These are phyloP conservation scores for Neurospora crassa DNA, from an alignment of 2,329 filamentous ascomycete genomes.

Conservation along the genomic window DNA sequence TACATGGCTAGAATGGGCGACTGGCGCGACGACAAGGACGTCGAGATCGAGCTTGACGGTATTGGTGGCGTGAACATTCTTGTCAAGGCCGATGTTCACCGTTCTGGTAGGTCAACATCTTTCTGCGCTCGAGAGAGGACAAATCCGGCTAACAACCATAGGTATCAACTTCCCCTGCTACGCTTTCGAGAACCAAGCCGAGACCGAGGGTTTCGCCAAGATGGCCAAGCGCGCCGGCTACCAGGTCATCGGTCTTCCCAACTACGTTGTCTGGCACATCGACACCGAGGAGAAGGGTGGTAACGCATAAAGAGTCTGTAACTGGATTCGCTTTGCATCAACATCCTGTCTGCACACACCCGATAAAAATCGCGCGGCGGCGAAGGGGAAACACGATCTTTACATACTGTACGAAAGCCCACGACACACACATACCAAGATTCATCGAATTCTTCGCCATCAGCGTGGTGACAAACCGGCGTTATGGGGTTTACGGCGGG, in stretches of 20 bases:
- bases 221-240: constrained; percentile 98
- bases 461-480: constrained; percentile 6
- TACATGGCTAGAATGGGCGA: constrained; percentile 91
- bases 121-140: constrained; percentile 16
- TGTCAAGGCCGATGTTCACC: constrained; percentile 95
- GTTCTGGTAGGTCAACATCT: constrained; percentile 56
- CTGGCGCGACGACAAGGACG: constrained; percentile 84
- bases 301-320: constrained; percentile 42
- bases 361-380: constrained; percentile 3
- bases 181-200: constrained; percentile 95
- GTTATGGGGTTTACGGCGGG: constrained; percentile 9
- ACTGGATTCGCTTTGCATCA: constrained; percentile 1
- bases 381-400: constrained; percentile 4
- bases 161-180: constrained; percentile 98
- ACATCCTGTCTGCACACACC: constrained; percentile 2
- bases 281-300: constrained; percentile 92
- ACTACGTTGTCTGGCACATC: constrained; percentile 98
- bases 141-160: constrained; percentile 23
- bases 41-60: constrained; percentile 86
- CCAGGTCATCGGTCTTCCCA: constrained; percentile 82
- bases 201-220: constrained; percentile 96
- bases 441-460: constrained; percentile 8
- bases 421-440: constrained; percentile 11
- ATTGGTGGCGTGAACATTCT: constrained; percentile 96
- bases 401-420: constrained; percentile 11